Conservation (phyloP, 768 basidiomycete species). For the Rhizopogon salebrosus region DNA sequence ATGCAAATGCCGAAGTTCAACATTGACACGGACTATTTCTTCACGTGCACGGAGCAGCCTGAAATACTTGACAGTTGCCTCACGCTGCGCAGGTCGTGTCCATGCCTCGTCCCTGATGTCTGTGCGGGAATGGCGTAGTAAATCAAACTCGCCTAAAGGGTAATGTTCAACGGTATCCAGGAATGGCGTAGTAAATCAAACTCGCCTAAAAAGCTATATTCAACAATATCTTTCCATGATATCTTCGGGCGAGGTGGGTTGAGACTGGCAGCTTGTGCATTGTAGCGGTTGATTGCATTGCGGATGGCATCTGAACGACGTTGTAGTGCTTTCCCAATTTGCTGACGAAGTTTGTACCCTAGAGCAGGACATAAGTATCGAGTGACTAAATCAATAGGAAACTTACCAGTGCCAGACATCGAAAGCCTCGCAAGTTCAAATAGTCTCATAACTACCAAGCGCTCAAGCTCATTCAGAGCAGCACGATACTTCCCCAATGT, state of each 20-base stretch:
- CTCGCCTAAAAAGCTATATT: constrained; percentile 13
- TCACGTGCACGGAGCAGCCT: constrained; percentile 2
- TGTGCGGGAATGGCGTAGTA: constrained; percentile 5
- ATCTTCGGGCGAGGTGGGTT: constrained; percentile 12
- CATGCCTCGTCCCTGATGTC: not conserved
- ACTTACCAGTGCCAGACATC: constrained; percentile 6
- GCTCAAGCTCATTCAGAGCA: constrained; percentile 21
- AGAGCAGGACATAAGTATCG: not conserved
- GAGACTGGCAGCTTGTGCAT: constrained; percentile 14
- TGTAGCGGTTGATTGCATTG: constrained; percentile 23
- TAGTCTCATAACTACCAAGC: constrained; percentile 24
- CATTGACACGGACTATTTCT: constrained; percentile 5
- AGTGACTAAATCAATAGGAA: no score
- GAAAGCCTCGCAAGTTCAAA: constrained; percentile 26
- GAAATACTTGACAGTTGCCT: constrained; percentile 4
- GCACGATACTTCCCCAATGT: not conserved
- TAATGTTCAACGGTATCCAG: no score
- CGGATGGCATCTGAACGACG: constrained; percentile 20
- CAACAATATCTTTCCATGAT: constrained; percentile 11
- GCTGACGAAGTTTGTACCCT: constrained; percentile 29
- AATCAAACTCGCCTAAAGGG: no score
- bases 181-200: no score
- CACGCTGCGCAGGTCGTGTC: constrained; percentile 1
- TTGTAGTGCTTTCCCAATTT: constrained; percentile 26
- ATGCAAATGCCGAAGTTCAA: not conserved